phyloP scores from a whole-genome alignment of 768 basidiomycete species.

The Dentipellis fragilis region DNA sequence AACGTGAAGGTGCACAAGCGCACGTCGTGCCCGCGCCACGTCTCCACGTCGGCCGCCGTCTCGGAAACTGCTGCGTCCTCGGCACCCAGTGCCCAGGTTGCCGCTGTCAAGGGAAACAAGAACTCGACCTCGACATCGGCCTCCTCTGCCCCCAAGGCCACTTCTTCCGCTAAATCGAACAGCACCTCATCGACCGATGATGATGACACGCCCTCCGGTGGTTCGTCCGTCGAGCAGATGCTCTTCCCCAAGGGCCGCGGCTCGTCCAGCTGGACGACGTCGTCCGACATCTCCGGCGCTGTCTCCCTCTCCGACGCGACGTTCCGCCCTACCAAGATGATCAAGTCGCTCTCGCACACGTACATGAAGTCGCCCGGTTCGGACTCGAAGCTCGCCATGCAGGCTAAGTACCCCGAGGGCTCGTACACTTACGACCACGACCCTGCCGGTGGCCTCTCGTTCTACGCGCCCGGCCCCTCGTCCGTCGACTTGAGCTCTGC shows the following conservation, averaged over 20 bases:
- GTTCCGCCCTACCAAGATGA: conserved; percentile 16
- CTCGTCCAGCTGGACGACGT: conserved; percentile 19
- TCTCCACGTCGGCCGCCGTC: too few relatives aligned
- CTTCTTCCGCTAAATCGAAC: not conserved
- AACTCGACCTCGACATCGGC: not conserved
- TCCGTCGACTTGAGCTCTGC: conserved; percentile 45
- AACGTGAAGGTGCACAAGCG: not conserved
- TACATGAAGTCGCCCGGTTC: conserved; percentile 18
- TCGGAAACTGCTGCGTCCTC: not conserved
- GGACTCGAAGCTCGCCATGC: conserved; percentile 14
- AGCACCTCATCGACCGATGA: not conserved
- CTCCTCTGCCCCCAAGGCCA: not conserved
- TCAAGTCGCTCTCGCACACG: conserved; percentile 16
- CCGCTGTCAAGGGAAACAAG: not conserved
- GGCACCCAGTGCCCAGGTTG: not conserved
- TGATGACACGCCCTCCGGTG: not conserved
- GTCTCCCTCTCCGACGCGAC: conserved; percentile 20
- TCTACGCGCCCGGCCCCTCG: conserved; percentile 55
- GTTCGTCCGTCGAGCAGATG: conserved; percentile 6
- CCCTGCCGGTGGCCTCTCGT: conserved; percentile 53
- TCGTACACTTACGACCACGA: conserved; percentile 40
- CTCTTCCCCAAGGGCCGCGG: conserved; percentile 17
- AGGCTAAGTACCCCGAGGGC: conserved; percentile 27
- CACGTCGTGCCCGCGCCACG: not conserved
- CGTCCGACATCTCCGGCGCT: conserved; percentile 8